Evolutionary conservation across 495 filamentous ascomycete genomes (phyloP).

Genomic region (Ascobolus immersus): DNA sequence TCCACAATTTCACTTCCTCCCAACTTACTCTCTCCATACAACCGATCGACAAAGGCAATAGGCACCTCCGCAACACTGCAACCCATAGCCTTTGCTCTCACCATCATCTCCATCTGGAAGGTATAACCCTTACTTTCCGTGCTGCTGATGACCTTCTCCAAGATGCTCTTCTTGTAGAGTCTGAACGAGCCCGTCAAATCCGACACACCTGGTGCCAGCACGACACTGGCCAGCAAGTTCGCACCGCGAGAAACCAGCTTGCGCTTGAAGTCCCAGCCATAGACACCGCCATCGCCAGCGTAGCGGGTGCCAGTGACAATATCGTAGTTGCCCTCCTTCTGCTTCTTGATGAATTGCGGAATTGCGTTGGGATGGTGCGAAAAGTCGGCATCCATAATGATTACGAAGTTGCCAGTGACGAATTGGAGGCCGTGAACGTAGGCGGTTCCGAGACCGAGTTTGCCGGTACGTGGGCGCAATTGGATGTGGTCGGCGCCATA

Average conservation of each 20-base stretch:
- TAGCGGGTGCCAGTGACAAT: conserved; percentile 95
- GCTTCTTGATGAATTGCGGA: conserved; percentile 14
- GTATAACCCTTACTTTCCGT: conserved; percentile 90
- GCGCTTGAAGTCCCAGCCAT: conserved; percentile 90
- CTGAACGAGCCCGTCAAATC: conserved; percentile 88
- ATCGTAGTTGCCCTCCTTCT: conserved; percentile 40
- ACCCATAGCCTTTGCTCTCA: conserved; percentile 78
- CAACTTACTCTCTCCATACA: conserved; percentile 88
- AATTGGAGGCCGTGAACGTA: conserved; percentile 87
- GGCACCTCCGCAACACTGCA: conserved; percentile 78
- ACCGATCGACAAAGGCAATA: conserved; percentile 80
- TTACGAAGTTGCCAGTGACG: conserved; percentile 70
- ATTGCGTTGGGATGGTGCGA: conserved; percentile 43
- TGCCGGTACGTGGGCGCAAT: conserved; percentile 66
- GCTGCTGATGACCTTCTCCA: conserved; percentile 68
- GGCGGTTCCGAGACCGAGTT: conserved; percentile 86
- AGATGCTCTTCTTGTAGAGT: conserved; percentile 69
- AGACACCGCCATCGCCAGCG: conserved; percentile 71
- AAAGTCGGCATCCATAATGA: conserved; percentile 99
- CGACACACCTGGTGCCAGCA: conserved; percentile 82
- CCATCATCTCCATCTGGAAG: conserved; percentile 70
- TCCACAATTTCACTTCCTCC: conserved; percentile 87
- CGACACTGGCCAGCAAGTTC: conserved; percentile 85
- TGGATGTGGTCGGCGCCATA: conserved; percentile 52
- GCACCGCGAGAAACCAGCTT: conserved; percentile 79